Conservation (phyloP, 768 basidiomycete genomes). For the Daedaleopsis nitida region DNA sequence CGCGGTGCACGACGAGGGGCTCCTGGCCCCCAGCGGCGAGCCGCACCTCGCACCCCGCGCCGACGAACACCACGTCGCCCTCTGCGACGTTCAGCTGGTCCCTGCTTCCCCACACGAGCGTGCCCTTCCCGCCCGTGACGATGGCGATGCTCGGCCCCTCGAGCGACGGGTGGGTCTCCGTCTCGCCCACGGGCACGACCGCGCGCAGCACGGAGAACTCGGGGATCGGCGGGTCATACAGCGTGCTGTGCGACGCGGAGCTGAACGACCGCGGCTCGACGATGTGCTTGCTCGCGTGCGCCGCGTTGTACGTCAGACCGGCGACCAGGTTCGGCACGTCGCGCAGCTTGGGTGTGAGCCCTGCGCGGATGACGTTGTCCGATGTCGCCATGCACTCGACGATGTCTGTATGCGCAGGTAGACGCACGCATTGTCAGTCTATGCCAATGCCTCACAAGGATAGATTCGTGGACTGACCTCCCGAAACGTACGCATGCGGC, state of each 20-base stretch:
- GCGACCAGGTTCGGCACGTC: constrained; percentile 90
- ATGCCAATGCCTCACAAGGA: not conserved
- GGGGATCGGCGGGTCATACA: constrained; percentile 91
- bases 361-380: constrained; percentile 98
- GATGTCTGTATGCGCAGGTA: constrained; percentile 61
- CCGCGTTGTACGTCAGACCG: constrained; percentile 83
- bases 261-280: constrained; percentile 60
- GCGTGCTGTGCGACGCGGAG: constrained; percentile 36
- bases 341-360: constrained; percentile 93
- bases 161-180: constrained; percentile 60
- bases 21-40: constrained; percentile 42
- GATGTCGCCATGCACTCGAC: constrained; percentile 99
- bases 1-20: constrained; percentile 61
- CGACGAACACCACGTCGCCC: constrained; percentile 85
- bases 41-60: constrained; percentile 61
- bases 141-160: constrained; percentile 87
- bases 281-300: constrained; percentile 66
- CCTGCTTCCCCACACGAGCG: constrained; percentile 49
- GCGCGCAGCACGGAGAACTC: constrained; percentile 88
- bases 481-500: constrained; percentile 94
- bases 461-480: constrained; percentile 57
- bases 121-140: constrained; percentile 68
- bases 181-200: constrained; percentile 44
- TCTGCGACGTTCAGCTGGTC: constrained; percentile 43
- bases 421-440: not conserved